A percentile compares a stretch with the other conserved stretches of the same genome.
Conservation (phyloP, 352 stramenopile species). For the Phytophthora boehmeriae region DNA sequence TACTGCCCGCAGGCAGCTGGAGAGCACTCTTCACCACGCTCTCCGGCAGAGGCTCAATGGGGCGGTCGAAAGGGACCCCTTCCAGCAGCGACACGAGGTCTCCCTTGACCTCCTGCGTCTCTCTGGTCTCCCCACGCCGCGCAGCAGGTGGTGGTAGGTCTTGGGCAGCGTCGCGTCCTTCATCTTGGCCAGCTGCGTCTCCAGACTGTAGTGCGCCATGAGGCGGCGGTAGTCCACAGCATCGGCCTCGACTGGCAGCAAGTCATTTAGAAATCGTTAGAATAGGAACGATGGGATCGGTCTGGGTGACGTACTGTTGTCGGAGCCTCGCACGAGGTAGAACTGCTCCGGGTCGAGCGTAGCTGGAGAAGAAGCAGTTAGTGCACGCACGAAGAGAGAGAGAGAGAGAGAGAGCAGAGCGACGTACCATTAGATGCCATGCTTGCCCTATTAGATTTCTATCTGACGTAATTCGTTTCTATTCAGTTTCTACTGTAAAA, state of each 20-base stretch:
- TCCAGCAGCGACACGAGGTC: slow-evolving; percentile 67
- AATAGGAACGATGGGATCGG: background rate
- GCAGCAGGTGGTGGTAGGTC: slow-evolving; percentile 77
- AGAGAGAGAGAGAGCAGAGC: too few relatives aligned
- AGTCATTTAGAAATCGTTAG: too few relatives aligned
- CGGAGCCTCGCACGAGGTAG: slow-evolving; percentile 60
- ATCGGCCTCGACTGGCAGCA: slow-evolving; percentile 59
- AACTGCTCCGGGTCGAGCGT: too few relatives aligned
- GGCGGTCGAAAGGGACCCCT: slow-evolving; percentile 78
- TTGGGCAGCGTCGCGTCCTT: slow-evolving; percentile 54
- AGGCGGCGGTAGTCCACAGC: slow-evolving; percentile 64
- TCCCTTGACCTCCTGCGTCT: slow-evolving; percentile 48
- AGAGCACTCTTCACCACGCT: slow-evolving; percentile 74
- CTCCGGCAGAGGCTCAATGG: slow-evolving; percentile 76
- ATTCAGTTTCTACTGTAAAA: too few relatives aligned
- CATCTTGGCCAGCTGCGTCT: slow-evolving; percentile 69
- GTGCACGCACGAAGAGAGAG: too few relatives aligned
- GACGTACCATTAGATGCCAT: too few relatives aligned
- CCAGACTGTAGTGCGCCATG: slow-evolving; percentile 73
- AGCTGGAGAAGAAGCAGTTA: too few relatives aligned
- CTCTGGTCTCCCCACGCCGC: slow-evolving; percentile 56
- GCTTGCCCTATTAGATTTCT: too few relatives aligned
- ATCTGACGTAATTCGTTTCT: too few relatives aligned
- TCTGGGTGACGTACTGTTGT: slow-evolving; percentile 53
- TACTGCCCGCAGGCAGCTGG: slow-evolving; percentile 66